Percentiles rank a stretch among this genome's conserved stretches.
phyloP scores from a whole-genome alignment of 805 yeast species.

The Saccharomycopsis sp. region DNA sequence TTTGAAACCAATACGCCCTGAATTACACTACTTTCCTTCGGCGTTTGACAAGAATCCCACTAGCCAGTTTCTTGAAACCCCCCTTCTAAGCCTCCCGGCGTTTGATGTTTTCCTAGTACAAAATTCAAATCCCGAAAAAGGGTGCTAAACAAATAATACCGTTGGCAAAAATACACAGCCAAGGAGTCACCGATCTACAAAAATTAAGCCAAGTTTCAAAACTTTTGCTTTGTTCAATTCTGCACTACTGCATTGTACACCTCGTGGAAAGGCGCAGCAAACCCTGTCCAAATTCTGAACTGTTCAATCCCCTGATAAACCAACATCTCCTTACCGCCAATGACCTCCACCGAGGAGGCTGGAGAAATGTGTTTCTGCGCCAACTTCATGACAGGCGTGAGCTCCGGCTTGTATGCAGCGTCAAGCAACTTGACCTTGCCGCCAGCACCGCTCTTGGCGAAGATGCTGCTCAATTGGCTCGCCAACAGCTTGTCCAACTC shows the following conservation, averaged over 20 bases:
- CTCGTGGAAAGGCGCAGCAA: slow-evolving; percentile 51
- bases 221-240: slow-evolving; percentile 1
- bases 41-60: too few species aligned
- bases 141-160: too few species aligned
- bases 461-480: slow-evolving; percentile 36
- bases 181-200: too few species aligned
- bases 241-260: slow-evolving; percentile 49
- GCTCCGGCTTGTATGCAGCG: slow-evolving; percentile 88
- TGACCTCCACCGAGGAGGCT: slow-evolving; percentile 78
- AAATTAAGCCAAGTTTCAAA: too few species aligned
- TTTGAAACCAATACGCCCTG: too few species aligned
- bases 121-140: too few species aligned
- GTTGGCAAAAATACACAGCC: too few species aligned
- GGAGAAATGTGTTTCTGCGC: slow-evolving; percentile 58
- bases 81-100: too few species aligned
- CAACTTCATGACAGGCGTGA: slow-evolving; percentile 77
- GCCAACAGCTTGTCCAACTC: slow-evolving; percentile 50
- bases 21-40: too few species aligned
- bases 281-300: slow-evolving; percentile 67
- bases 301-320: slow-evolving; percentile 91
- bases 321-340: slow-evolving; percentile 87
- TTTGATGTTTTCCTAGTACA: too few species aligned
- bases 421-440: slow-evolving; percentile 43
- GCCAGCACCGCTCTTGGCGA: slow-evolving; percentile 36
- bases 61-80: too few species aligned